Percentiles rank a stretch among this genome's conserved stretches.
These are phyloP conservation scores for Pulveroboletus sp. DNA, from an alignment of 768 basidiomycete genomes.

Conservation along the genomic window DNA sequence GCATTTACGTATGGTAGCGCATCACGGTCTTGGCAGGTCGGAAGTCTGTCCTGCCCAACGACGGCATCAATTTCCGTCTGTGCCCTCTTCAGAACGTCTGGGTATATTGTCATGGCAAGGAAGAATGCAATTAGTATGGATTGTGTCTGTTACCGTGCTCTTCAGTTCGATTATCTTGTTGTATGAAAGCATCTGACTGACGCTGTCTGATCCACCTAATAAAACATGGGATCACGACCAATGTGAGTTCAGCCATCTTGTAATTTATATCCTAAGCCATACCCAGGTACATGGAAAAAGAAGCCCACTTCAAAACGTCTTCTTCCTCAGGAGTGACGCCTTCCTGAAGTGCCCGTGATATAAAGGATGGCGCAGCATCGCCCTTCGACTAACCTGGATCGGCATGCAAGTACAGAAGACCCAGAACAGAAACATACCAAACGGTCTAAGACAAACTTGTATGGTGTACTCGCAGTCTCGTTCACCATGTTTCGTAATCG, in stretches of 20 bases:
- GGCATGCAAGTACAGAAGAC: too few relatives aligned
- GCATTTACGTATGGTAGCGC: conserved; percentile 14
- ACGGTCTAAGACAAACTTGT: too few relatives aligned
- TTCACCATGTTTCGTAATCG: too few relatives aligned
- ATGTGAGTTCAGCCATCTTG: not conserved
- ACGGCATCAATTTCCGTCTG: conserved; percentile 12
- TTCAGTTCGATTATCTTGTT: not conserved
- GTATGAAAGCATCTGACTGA: conserved; percentile 21
- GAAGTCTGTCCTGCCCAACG: not conserved
- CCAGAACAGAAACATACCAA: too few relatives aligned
- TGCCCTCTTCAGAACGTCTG: conserved; percentile 3
- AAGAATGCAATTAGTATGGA: conserved; percentile 12
- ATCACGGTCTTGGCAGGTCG: not conserved
- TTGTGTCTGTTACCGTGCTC: not conserved
- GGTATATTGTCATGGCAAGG: conserved; percentile 16
- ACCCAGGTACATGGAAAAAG: conserved; percentile 17
- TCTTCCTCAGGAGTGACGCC: conserved; percentile 8
- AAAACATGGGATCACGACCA: not conserved
- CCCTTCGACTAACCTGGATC: too few relatives aligned
- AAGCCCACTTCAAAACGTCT: conserved; percentile 12
- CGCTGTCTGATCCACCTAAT: conserved; percentile 25
- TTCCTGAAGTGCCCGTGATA: too few relatives aligned
- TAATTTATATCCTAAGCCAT: not conserved
- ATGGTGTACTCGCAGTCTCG: too few relatives aligned
- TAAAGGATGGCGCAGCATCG: too few relatives aligned